These are phyloP conservation scores for Candida maltosa DNA, from an alignment of 805 yeast genomes.

Conservation along the genomic window DNA sequence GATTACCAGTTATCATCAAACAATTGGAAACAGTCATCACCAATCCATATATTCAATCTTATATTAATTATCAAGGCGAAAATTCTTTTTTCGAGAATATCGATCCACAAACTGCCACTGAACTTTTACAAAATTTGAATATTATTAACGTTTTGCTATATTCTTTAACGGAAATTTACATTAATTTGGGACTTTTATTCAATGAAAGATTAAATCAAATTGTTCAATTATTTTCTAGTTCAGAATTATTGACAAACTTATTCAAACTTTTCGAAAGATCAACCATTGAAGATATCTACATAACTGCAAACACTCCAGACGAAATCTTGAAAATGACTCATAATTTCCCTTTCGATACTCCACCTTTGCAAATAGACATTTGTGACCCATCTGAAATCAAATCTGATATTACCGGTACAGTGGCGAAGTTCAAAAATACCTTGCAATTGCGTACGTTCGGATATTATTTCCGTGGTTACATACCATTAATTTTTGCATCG, in stretches of 20 bases:
- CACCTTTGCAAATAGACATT: conserved; percentile 42
- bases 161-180: conserved; percentile 53
- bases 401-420: conserved; percentile 25
- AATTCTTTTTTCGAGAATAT: conserved; percentile 34
- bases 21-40: conserved; percentile 27
- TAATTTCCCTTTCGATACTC: conserved; percentile 20
- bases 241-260: conserved; percentile 43
- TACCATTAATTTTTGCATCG: conserved; percentile 40
- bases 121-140: conserved; percentile 32
- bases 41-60: conserved; percentile 21
- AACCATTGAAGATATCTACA: conserved; percentile 53
- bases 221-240: conserved; percentile 34
- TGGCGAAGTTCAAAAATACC: conserved; percentile 62
- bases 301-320: conserved; percentile 48
- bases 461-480: conserved; percentile 45
- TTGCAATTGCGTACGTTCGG: conserved; percentile 51
- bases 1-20: conserved; percentile 33
- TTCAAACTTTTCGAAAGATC: conserved; percentile 48
- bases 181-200: conserved; percentile 50
- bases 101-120: conserved; percentile 25
- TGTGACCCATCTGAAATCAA: conserved; percentile 31
- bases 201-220: conserved; percentile 42
- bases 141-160: conserved; percentile 44
- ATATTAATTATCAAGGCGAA: conserved; percentile 25
- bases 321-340: conserved; percentile 43